Conservation (phyloP, 768 basidiomycete genomes). For the Mycena olivaceomarginata region DNA sequence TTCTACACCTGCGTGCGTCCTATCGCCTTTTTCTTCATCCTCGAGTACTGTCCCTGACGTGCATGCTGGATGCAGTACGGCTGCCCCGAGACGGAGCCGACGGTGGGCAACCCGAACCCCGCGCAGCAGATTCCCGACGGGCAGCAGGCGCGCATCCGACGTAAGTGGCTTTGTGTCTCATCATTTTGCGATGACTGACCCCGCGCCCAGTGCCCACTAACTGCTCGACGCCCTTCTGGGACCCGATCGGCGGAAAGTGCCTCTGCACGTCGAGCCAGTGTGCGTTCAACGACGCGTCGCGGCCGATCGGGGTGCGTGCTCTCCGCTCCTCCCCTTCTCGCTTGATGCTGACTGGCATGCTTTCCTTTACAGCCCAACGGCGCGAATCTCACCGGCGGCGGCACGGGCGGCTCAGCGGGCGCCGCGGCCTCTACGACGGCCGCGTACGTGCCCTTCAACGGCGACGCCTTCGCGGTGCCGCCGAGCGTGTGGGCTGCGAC, state of each 20-base stretch:
- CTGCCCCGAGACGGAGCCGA: constrained; percentile 75
- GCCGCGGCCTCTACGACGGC: constrained; percentile 49
- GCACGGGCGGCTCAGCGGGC: constrained; percentile 58
- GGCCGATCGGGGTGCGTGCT: constrained; percentile 70
- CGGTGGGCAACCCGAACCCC: constrained; percentile 80
- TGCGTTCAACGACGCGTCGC: constrained; percentile 76
- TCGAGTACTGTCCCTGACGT: not conserved
- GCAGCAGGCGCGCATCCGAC: constrained; percentile 68
- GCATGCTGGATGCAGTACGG: constrained; percentile 72
- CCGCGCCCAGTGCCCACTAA: constrained; percentile 72
- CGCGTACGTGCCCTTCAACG: constrained; percentile 72
- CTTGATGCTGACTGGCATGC: not conserved
- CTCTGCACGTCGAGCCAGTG: constrained; percentile 76
- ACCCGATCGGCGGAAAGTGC: constrained; percentile 81
- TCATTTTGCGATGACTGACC: not conserved
- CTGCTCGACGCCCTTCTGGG: constrained; percentile 90
- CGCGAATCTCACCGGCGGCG: constrained; percentile 77
- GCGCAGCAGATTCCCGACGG: constrained; percentile 70
- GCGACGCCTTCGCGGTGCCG: constrained; percentile 23
- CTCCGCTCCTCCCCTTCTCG: not conserved
- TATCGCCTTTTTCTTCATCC: not conserved
- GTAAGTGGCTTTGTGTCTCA: constrained; percentile 54
- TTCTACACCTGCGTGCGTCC: constrained; percentile 83
- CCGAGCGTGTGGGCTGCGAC: constrained; percentile 41
- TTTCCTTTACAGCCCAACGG: constrained; percentile 65